Conservation (phyloP, 257 asterid species). For the Forsythia viridissima region DNA sequence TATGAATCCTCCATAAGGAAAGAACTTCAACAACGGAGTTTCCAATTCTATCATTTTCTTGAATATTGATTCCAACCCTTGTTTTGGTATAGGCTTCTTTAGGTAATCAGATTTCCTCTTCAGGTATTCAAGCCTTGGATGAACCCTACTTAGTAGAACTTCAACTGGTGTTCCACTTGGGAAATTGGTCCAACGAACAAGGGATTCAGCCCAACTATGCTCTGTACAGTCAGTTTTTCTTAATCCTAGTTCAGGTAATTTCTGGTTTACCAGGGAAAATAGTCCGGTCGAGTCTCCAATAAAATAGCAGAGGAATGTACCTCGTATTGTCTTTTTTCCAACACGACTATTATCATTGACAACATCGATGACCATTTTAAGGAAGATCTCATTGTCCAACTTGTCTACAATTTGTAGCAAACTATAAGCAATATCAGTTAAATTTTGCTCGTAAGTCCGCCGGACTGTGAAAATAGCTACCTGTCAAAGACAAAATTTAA, state of each 20-base stretch:
- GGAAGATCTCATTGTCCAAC: conserved; percentile 28
- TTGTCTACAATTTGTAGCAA: conserved; percentile 27
- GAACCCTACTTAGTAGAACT: conserved; percentile 22
- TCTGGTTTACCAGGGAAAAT: neutral
- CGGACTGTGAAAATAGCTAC: conserved; percentile 28
- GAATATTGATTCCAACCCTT: conserved; percentile 31
- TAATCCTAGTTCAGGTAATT: conserved; percentile 31
- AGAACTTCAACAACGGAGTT: conserved; percentile 26
- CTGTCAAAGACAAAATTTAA: neutral
- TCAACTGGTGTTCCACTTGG: conserved; percentile 2
- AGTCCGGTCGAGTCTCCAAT: conserved; percentile 24
- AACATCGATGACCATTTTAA: conserved; percentile 28
- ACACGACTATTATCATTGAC: neutral
- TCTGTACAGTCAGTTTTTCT: conserved; percentile 6
- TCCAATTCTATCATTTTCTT: conserved; percentile 27
- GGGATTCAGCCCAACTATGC: conserved; percentile 27
- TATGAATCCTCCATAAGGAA: conserved; percentile 42
- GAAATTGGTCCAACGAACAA: conserved; percentile 19
- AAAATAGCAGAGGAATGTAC: conserved; percentile 16
- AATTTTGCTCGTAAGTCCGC: conserved; percentile 27
- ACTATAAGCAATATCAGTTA: conserved; percentile 13
- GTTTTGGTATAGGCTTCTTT: conserved; percentile 24
- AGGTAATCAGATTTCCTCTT: conserved; percentile 28
- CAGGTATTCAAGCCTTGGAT: conserved; percentile 4
- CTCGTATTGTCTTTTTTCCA: conserved; percentile 15